Base-by-base conservation (phyloP, 208 protist genomes). In the Naegleria lovaniensis region DNA sequence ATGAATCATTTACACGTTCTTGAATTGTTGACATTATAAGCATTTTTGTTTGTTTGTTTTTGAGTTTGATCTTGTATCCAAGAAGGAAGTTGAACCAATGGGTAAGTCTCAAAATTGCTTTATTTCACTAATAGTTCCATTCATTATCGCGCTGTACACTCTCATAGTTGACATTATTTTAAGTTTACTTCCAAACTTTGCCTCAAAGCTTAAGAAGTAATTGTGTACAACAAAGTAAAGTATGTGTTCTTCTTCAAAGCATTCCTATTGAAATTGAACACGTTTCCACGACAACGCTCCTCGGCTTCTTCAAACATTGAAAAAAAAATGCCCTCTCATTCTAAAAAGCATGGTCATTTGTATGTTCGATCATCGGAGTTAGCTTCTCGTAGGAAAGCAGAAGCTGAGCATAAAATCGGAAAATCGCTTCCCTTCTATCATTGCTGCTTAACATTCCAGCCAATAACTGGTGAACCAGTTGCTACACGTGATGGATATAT, bases 11-110 rank as follows among this genome's bases (percentile, higher is more conserved):
- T 67, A n/a, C n/a, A n/a, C n/a, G n/a, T n/a, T n/a, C n/a, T n/a
- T n/a, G n/a, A n/a, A n/a, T n/a, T n/a, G n/a, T n/a, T n/a, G n/a
- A n/a, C n/a, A n/a, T n/a, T 75, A n/a, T 75, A n/a, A 79, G 92
- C 96, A 98, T 88, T 97, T 97, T 85, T 94, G 95, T 87, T 97
- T 94, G 86, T 98, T 98, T 89, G 94, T 96, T 15, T 40, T 91
- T 36, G 96, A 97, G 90, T 97, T 97, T 91, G 92, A 95, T 29
- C 91, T 96, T 5, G 90, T 96, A 22, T 89, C 92, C 19, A 94
- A 92, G 88, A 94, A 96, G 52, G 95, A 96, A 90, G 52, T 95
- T 11, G 90, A 76, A 43, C 95, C 94, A 88, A 67, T 67, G 55
- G 55, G 55, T 67, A 67, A 29, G 55, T 67, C 1, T 29, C 22